Conservation (phyloP, 495 filamentous ascomycete species). For the Daldinia decipiens region DNA sequence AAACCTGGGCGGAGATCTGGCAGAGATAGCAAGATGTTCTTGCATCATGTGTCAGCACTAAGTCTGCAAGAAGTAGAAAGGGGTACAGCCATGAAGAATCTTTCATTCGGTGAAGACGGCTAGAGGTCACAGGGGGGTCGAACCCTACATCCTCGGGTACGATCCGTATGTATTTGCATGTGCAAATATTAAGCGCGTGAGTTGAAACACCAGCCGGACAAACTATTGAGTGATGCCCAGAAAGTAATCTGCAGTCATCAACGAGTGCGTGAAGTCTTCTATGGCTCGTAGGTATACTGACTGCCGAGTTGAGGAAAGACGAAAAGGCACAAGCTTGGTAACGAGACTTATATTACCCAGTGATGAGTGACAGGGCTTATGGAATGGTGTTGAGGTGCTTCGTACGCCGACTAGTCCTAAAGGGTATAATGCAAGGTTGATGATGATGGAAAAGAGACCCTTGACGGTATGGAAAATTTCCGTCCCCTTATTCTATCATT, state of each 20-base stretch:
- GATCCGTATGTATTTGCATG: constrained; percentile 9
- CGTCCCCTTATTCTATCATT: neutral
- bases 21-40: constrained; percentile 12
- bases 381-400: constrained; percentile 17
- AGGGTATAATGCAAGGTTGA: constrained; percentile 32
- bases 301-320: constrained; percentile 14
- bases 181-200: neutral
- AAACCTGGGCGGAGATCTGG: constrained; percentile 6
- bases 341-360: constrained; percentile 9
- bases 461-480: constrained; percentile 11
- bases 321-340: neutral
- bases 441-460: constrained; percentile 27
- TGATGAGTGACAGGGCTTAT: constrained; percentile 11
- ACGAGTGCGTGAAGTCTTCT: constrained; percentile 2
- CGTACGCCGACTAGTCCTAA: constrained; percentile 9
- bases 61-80: constrained; percentile 19
- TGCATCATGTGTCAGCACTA: constrained; percentile 22
- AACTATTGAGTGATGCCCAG: constrained; percentile 9
- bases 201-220: constrained; percentile 15
- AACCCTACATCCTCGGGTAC: constrained; percentile 12
- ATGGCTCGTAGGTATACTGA: constrained; percentile 14
- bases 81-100: constrained; percentile 7
- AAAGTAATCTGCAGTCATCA: constrained; percentile 16
- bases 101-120: constrained; percentile 18
- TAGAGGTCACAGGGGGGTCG: constrained; percentile 21